Percentiles rank a stretch among this genome's conserved stretches.
Conservation (phyloP, 352 stramenopile genomes). For the Blastocystis sp. region DNA sequence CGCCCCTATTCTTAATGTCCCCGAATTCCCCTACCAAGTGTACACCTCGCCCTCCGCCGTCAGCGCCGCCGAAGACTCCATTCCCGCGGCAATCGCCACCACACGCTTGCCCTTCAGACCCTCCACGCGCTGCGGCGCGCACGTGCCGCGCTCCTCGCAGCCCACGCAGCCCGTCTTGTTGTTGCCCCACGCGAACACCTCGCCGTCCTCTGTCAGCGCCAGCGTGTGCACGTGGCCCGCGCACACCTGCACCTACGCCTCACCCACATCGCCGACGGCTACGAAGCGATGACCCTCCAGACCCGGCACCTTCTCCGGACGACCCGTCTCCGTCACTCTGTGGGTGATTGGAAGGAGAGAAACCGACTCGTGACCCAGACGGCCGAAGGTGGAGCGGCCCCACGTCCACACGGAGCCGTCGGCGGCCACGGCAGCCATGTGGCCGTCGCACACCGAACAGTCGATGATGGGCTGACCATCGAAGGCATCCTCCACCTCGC, state of each 20-base stretch:
- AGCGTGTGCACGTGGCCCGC: constrained; percentile 34
- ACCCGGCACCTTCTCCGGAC: constrained; percentile 28
- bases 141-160: constrained; percentile 7
- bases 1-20: constrained; percentile 2
- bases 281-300: constrained; percentile 14
- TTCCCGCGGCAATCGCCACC: constrained; percentile 21
- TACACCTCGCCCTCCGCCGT: constrained; percentile 45
- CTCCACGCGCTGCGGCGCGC: neutral
- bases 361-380: constrained; percentile 72
- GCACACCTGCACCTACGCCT: constrained; percentile 23
- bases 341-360: neutral
- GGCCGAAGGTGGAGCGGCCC: constrained; percentile 73
- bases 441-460: constrained; percentile 71
- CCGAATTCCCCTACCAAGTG: constrained; percentile 16
- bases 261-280: neutral
- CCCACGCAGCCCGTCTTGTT: constrained; percentile 53
- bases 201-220: constrained; percentile 28
- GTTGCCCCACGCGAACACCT: constrained; percentile 46
- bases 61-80: constrained; percentile 34
- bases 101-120: constrained; percentile 9
- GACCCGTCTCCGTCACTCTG: constrained; percentile 30
- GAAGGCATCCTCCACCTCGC: constrained; percentile 56
- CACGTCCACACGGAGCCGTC: constrained; percentile 73
- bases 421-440: constrained; percentile 74
- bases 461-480: constrained; percentile 10